Conservation (phyloP, 331 rosid genomes). For the Saraca asoca region DNA sequence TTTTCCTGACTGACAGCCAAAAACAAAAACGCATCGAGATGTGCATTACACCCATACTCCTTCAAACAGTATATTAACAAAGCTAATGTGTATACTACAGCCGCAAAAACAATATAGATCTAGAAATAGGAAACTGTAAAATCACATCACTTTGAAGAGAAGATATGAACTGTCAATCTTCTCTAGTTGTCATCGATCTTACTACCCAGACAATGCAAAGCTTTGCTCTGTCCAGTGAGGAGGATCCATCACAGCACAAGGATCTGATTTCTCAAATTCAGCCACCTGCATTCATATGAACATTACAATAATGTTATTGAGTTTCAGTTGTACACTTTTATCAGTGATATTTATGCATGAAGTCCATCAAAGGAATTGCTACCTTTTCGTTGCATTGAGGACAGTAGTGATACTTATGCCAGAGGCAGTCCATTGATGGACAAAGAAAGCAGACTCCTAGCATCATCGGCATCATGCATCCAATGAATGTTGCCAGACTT, state of each 20-base stretch:
- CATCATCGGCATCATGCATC: constrained; percentile 83
- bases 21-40: too few species aligned
- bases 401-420: constrained; percentile 92
- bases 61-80: not conserved
- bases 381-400: constrained; percentile 82
- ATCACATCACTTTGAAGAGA: not conserved
- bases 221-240: constrained; percentile 77
- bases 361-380: constrained; percentile 36
- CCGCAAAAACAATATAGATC: constrained; percentile 3
- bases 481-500: constrained; percentile 73
- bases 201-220: constrained; percentile 70
- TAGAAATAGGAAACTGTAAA: not conserved
- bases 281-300: constrained; percentile 61
- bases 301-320: not conserved
- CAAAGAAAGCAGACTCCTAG: constrained; percentile 84
- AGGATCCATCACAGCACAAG: constrained; percentile 83
- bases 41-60: not conserved
- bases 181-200: constrained; percentile 4
- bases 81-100: not conserved
- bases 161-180: constrained; percentile 13
- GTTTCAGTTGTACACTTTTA: constrained; percentile 18
- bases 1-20: too few species aligned
- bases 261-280: constrained; percentile 76
- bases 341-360: constrained; percentile 51
- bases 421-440: constrained; percentile 90